Evolutionary conservation across 169 alveolate species (phyloP).

Genomic region (Amoebophrya sp.): DNA sequence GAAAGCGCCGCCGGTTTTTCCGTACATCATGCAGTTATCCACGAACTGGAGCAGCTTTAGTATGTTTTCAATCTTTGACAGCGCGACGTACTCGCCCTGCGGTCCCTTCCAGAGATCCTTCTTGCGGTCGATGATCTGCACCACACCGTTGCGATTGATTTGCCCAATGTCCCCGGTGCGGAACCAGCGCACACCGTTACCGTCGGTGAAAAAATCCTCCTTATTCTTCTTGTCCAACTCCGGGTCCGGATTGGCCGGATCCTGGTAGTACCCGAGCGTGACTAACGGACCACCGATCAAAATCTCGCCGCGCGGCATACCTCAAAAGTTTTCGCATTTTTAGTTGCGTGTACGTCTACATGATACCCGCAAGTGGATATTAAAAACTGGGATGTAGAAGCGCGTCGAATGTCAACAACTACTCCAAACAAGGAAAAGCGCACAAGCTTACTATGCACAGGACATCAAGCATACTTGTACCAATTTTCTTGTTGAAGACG

Average conservation of each 20-base stretch:
- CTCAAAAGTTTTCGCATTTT: no score
- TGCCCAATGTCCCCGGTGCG: conserved; percentile 23
- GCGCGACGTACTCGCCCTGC: not conserved
- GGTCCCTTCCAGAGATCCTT: not conserved
- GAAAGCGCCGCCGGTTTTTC: conserved; percentile 5
- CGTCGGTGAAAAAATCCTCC: not conserved
- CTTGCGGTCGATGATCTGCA: conserved; percentile 14
- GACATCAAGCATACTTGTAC: no score
- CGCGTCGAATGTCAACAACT: no score
- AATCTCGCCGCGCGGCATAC: conserved; percentile 14
- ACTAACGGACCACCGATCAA: not conserved
- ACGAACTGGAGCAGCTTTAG: not conserved
- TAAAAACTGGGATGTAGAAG: no score
- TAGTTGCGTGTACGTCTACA: no score
- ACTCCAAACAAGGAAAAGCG: no score
- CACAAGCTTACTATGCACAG: no score
- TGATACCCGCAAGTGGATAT: no score
- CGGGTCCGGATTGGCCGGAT: not conserved
- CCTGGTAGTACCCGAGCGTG: not conserved
- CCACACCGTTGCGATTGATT: not conserved
- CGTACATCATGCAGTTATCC: not conserved
- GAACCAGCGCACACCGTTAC: not conserved
- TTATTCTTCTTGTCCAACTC: not conserved
- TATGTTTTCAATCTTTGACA: not conserved
- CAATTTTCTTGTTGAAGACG: not conserved